A percentile compares a stretch with the other conserved stretches of the same genome.
phyloP scores from a whole-genome alignment of 1,139 yeast species.

The Arxiozyma slooffiae region DNA sequence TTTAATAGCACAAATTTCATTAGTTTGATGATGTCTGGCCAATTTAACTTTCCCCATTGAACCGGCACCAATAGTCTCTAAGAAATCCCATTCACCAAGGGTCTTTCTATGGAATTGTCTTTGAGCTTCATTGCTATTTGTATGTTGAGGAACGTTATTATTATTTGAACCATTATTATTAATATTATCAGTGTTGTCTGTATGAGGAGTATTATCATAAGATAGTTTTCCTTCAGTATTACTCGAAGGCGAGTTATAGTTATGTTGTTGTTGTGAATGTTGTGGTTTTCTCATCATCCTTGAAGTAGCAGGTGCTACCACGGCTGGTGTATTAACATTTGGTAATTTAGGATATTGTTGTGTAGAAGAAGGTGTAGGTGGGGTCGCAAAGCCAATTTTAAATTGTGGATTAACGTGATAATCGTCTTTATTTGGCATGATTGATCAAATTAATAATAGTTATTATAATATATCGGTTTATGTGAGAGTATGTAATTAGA shows the following conservation, averaged over 20 bases:
- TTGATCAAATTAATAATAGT: neutral
- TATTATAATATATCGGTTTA: neutral
- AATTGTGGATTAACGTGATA: conserved; percentile 28
- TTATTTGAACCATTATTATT: conserved; percentile 1
- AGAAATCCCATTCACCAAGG: conserved; percentile 94
- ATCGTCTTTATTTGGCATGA: conserved; percentile 18
- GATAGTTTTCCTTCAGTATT: conserved; percentile 1
- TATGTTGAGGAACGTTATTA: conserved; percentile 3
- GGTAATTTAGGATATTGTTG: neutral
- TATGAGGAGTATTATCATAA: neutral
- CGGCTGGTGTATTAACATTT: conserved; percentile 13
- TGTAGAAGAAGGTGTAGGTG: conserved; percentile 2
- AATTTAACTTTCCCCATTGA: conserved; percentile 98
- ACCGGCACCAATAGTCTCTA: conserved; percentile 94
- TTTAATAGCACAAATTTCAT: conserved; percentile 78
- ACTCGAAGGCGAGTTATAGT: conserved; percentile 22
- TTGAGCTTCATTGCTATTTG: conserved; percentile 5
- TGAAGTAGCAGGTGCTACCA: conserved; percentile 63
- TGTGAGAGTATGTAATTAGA: neutral
- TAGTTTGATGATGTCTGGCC: conserved; percentile 74
- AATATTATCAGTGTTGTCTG: neutral
- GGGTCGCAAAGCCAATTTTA: conserved; percentile 21
- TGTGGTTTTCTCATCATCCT: conserved; percentile 57
- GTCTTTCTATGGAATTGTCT: conserved; percentile 74
- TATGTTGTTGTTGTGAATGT: conserved; percentile 21